Percentiles rank a stretch among this genome's conserved stretches.
These are phyloP conservation scores for Coffea eugenioides DNA, from an alignment of 257 asterid genomes.

Conservation along the genomic window DNA sequence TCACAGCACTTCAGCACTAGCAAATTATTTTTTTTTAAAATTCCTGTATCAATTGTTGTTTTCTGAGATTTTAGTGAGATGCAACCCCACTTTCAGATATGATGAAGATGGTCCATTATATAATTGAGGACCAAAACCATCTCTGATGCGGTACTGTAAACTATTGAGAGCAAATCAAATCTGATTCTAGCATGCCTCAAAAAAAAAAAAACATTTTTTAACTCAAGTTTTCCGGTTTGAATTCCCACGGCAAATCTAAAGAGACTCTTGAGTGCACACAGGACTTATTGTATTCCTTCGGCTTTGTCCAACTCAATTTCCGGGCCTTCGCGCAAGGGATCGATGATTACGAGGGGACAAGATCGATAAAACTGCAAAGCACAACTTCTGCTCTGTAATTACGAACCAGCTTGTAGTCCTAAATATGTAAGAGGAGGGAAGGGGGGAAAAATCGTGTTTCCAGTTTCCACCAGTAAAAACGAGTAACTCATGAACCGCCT, in stretches of 20 bases:
- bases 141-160: neutral
- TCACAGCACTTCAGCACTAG: neutral
- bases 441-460: neutral
- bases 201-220: neutral
- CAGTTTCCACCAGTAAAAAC: neutral
- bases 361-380: no score
- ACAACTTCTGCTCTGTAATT: no score
- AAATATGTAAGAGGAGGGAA: no score
- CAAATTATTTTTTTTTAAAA: neutral
- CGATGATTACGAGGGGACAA: no score
- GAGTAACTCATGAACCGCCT: neutral
- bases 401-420: no score
- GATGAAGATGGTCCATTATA: neutral
- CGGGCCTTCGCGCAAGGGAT: no score
- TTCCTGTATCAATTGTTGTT: neutral
- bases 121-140: neutral
- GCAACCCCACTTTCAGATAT: neutral
- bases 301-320: no score
- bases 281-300: neutral
- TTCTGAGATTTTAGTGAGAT: neutral
- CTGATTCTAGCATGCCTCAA: neutral
- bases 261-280: neutral
- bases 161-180: constrained; percentile 3
- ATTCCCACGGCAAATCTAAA: neutral
- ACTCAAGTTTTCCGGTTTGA: neutral